Evolutionary conservation across 106 monocot genomes (phyloP), one percentile per base, ranked within the genome.

Genomic region (Phalaenopsis aphrodite): DNA sequence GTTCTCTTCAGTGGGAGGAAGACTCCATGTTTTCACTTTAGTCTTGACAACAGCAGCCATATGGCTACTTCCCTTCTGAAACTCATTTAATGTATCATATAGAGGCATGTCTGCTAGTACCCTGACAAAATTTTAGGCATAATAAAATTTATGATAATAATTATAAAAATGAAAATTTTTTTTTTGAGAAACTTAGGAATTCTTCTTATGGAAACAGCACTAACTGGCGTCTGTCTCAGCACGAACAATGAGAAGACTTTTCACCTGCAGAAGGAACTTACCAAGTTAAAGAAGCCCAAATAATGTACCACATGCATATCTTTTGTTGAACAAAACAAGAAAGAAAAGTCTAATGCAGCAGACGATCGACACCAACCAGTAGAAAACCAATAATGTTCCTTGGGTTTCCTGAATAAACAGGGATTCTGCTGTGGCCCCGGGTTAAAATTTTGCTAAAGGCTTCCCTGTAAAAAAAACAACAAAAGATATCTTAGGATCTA

Each of bases 61-160:
- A 86, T 99, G 99, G 83, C 95, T 99, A 83, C 99, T 93, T 58
- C 99, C 99, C 57, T 99, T 99, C 86, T 99, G 99, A 85, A 99
- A 99, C 76, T 99, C 99, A 87, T 99, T 99, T 78, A 99, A 84
- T 73, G 95, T 99, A 79, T 99, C 99, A 81, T 99, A 99, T 23
- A 99, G 72, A 81, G 99, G 95, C 99, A 99, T 95, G 75, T 99
- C 90, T 76, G 95, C 88, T 38, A 95, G 99, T 80, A 99, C 99
- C 88, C 99, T 99, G 87, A 57, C 42, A 79, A 78, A 46, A 79
- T 82, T 30, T 12, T 58, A 75, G 38, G 67, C 15, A 81, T 84
- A 17, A 87, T 76, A 6, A 82, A 11, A 74, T 19, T 7, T 6
- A 75, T 72, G 65, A 21, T 83, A 41, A 52, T 18, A 21, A 61